These are phyloP conservation scores for Epichloe uncinata DNA, from an alignment of 2,329 filamentous ascomycete genomes.

Conservation along the genomic window DNA sequence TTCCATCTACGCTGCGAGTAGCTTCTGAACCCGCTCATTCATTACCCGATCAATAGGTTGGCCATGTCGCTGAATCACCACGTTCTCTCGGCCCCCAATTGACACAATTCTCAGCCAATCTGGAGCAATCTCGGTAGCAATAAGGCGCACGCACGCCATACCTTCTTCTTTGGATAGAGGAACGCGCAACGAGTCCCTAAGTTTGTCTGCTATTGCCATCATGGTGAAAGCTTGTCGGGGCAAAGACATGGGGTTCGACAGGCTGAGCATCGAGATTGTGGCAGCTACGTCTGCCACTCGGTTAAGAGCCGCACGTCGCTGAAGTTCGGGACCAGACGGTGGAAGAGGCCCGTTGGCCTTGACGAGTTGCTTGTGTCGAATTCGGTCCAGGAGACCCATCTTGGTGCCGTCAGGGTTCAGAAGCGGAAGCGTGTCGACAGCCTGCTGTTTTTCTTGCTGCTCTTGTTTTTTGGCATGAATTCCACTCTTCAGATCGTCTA, in stretches of 20 bases:
- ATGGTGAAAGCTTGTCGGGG: slow-evolving; percentile 53
- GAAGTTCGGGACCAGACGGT: slow-evolving; percentile 41
- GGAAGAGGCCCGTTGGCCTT: slow-evolving; percentile 43
- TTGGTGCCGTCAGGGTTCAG: slow-evolving; percentile 33
- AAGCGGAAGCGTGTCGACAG: slow-evolving; percentile 13
- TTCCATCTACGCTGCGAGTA: slow-evolving; percentile 13
- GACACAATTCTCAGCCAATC: slow-evolving; percentile 41
- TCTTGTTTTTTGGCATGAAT: slow-evolving; percentile 40
- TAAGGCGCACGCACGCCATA: slow-evolving; percentile 33
- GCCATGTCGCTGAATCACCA: slow-evolving; percentile 37
- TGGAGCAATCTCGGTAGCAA: slow-evolving; percentile 41
- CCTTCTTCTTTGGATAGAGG: slow-evolving; percentile 41
- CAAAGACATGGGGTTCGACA: slow-evolving; percentile 32
- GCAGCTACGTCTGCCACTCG: slow-evolving; percentile 55
- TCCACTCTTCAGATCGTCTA: slow-evolving; percentile 55
- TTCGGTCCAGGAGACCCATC: slow-evolving; percentile 61
- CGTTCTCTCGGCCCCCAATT: slow-evolving; percentile 40
- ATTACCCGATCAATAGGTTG: slow-evolving; percentile 26
- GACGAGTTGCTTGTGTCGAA: slow-evolving; percentile 56
- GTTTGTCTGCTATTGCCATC: slow-evolving; percentile 46
- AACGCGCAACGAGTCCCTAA: slow-evolving; percentile 52
- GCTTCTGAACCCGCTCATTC: slow-evolving; percentile 23
- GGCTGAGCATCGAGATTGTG: slow-evolving; percentile 52
- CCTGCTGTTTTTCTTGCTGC: slow-evolving; percentile 24
- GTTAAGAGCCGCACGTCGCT: slow-evolving; percentile 51